phyloP scores from a whole-genome alignment of 2,329 filamentous ascomycete species.

The Colletotrichum siamense region DNA sequence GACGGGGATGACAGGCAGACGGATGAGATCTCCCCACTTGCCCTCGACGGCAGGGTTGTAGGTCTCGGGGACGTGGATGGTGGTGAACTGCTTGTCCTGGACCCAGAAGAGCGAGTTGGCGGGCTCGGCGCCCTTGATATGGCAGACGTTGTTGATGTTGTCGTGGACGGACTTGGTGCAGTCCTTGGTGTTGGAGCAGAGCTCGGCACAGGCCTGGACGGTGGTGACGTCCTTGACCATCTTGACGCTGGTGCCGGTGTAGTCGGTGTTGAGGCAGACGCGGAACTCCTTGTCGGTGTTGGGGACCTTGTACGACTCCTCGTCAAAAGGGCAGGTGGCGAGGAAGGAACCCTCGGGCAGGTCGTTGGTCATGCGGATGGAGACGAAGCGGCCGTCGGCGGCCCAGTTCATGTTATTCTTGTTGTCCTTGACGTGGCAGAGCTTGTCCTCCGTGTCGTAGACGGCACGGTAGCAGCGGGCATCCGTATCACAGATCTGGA shows the following conservation, averaged over 20 bases:
- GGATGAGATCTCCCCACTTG: slow-evolving; percentile 29
- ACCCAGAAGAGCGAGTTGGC: slow-evolving; percentile 21
- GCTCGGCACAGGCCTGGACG: slow-evolving; percentile 18
- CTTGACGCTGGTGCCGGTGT: slow-evolving; percentile 10
- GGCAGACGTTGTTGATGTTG: slow-evolving; percentile 23
- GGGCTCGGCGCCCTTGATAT: slow-evolving; percentile 23
- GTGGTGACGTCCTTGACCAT: slow-evolving; percentile 11
- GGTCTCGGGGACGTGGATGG: slow-evolving; percentile 27
- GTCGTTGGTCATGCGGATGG: slow-evolving; percentile 15
- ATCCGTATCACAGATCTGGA: slow-evolving; percentile 16
- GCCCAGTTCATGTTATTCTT: slow-evolving; percentile 15
- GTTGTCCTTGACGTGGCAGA: slow-evolving; percentile 20
- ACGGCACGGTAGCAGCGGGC: slow-evolving; percentile 17
- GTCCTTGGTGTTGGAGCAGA: slow-evolving; percentile 14
- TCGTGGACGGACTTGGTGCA: slow-evolving; percentile 25
- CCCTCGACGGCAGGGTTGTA: slow-evolving; percentile 25
- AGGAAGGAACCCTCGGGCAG: slow-evolving; percentile 15
- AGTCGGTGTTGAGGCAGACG: slow-evolving; percentile 20
- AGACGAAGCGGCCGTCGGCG: slow-evolving; percentile 16
- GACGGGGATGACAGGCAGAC: slow-evolving; percentile 30
- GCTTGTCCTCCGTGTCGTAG: slow-evolving; percentile 13
- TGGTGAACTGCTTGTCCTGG: slow-evolving; percentile 22
- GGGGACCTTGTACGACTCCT: slow-evolving; percentile 1
- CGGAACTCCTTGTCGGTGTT: slow-evolving; percentile 2
- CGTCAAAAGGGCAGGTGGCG: slow-evolving; percentile 15